phyloP scores from a whole-genome alignment of 164 flowering plant genomes.

The Tinospora cordifolia region DNA sequence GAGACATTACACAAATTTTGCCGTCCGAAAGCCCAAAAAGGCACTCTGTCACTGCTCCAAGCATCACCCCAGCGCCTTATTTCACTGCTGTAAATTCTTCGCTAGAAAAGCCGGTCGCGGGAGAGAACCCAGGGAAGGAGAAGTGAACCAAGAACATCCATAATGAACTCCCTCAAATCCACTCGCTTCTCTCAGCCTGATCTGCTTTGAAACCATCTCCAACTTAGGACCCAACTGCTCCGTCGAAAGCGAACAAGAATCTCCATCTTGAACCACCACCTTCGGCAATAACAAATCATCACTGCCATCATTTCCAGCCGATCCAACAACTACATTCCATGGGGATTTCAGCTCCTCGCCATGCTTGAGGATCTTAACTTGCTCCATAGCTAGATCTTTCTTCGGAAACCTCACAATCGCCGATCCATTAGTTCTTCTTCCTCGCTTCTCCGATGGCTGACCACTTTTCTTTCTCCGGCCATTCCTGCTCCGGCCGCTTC shows the following conservation, averaged over 20 bases:
- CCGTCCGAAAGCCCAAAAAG: too few species aligned
- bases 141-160: too few species aligned
- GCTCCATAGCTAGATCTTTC: slow-evolving; percentile 24
- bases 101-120: too few species aligned
- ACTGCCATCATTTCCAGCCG: too few species aligned
- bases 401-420: slow-evolving; percentile 4
- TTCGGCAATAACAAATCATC: too few species aligned
- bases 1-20: too few species aligned
- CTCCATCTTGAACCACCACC: not conserved
- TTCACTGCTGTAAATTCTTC: too few species aligned
- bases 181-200: slow-evolving; percentile 15
- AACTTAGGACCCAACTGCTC: slow-evolving; percentile 29
- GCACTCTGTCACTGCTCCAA: too few species aligned
- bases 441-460: not conserved
- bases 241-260: slow-evolving; percentile 13
- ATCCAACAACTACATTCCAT: too few species aligned
- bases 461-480: not conserved
- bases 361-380: slow-evolving; percentile 38
- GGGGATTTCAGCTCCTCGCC: slow-evolving; percentile 20
- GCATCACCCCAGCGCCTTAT: too few species aligned
- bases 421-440: not conserved
- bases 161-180: slow-evolving; percentile 18
- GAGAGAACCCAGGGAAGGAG: too few species aligned
- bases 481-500: not conserved
- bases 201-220: slow-evolving; percentile 23